Evolutionary conservation across 306 rosid genomes (phyloP), one percentile per base, ranked within the genome.

Genomic region (Trifolium subterraneum): DNA sequence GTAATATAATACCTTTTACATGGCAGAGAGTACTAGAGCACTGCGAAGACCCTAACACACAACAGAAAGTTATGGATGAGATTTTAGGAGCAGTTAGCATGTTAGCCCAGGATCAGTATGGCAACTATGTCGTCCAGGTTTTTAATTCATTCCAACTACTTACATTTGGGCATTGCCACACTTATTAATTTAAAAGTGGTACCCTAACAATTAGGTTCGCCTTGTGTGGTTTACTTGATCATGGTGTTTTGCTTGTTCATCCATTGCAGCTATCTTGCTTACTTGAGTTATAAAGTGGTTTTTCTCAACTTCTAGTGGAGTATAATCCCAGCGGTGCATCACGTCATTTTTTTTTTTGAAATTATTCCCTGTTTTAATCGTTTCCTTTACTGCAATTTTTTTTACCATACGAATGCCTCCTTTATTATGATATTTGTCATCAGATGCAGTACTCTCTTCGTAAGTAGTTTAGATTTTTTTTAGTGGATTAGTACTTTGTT

Each of bases 61-160:
- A 93, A 68, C 90, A 87, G 71, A 87, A 84, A 80, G 94, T 91
- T 63, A 93, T 93, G 98, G 97, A 87, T 83, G 98, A 93, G 74
- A 89, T 66, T 66, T 66, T 66, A 42, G 54, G 55, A 42, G 54
- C 71, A 12, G 71, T 66, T 42, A 41, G 71, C 87, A 91, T 91
- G 94, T 86, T 93, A 86, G 97, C 97, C 5, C 98, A 93, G 72
- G 96, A 93, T 84, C 98, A 93, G 83, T 93, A 93, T 72, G 98
- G 98, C 33, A 93, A 93, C 82, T 93, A 93, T 48, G 98, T 91
- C 15, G 98, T 93, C 58, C 98, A 93, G 97, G 98, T 93, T 72
- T 78, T 44, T 78, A 60, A 54, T 70, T 70, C 77, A 60, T 74
- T 62, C 54, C 68, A 2, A 56, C 38, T 68, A 50, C 39, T 64